A percentile compares a stretch with the other conserved stretches of the same genome.
Conservation (phyloP, 2,329 filamentous ascomycete genomes). For the Alternaria ethzedia region DNA sequence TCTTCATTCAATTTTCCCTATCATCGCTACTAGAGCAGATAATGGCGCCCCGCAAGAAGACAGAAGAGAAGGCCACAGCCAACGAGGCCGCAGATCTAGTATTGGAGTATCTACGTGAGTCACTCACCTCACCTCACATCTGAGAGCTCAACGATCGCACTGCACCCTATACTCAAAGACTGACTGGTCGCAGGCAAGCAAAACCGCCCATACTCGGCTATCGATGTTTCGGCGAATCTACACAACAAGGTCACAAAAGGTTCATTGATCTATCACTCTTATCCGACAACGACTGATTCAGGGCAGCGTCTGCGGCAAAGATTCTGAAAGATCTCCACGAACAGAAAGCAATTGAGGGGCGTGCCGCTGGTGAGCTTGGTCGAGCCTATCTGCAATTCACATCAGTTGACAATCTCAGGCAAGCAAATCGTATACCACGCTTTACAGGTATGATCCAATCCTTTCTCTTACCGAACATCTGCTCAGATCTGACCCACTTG, state of each 20-base stretch:
- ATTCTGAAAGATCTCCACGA: constrained; percentile 68
- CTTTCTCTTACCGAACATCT: not conserved
- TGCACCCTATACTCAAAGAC: not conserved
- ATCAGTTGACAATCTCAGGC: constrained; percentile 48
- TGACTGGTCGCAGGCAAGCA: constrained; percentile 51
- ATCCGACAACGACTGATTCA: constrained; percentile 14
- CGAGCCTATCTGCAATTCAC: not conserved
- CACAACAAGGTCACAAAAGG: constrained; percentile 66
- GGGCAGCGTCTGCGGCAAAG: constrained; percentile 63
- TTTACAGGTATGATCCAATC: constrained; percentile 46
- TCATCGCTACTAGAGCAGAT: not conserved
- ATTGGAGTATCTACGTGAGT: constrained; percentile 59
- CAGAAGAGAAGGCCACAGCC: constrained; percentile 43
- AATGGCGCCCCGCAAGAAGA: constrained; percentile 50
- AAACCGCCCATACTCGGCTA: constrained; percentile 63
- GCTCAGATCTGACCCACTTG: not conserved
- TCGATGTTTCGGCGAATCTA: constrained; percentile 66
- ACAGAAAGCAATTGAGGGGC: constrained; percentile 64
- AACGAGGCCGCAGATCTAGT: constrained; percentile 53
- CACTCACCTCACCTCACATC: not conserved
- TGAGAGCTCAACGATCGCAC: not conserved
- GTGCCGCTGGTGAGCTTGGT: constrained; percentile 55
- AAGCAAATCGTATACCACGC: constrained; percentile 69
- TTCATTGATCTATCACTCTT: constrained; percentile 23
- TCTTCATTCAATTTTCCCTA: not conserved